These are phyloP conservation scores for Williopsis jadinii DNA, from an alignment of 1,139 yeast species.

Conservation along the genomic window DNA sequence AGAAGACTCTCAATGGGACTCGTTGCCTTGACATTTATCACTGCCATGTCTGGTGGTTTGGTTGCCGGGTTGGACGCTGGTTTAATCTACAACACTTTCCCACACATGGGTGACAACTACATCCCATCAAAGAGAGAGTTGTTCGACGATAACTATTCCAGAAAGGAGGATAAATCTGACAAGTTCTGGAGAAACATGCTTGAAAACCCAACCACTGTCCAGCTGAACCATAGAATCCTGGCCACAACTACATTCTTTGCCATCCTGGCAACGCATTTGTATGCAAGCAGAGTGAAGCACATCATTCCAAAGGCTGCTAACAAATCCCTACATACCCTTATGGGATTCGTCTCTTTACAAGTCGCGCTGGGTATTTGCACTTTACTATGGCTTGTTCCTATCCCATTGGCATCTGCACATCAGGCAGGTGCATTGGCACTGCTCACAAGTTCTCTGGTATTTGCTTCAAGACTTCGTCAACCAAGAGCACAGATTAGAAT, in stretches of 20 bases:
- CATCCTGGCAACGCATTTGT: slow-evolving; percentile 60
- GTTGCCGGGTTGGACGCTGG: slow-evolving; percentile 99
- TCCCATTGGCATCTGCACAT: slow-evolving; percentile 88
- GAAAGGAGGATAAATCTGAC: slow-evolving; percentile 63
- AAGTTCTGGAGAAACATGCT: slow-evolving; percentile 86
- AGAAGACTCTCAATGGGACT: slow-evolving; percentile 50
- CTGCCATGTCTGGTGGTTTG: slow-evolving; percentile 96
- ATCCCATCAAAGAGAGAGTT: slow-evolving; percentile 70
- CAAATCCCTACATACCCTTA: slow-evolving; percentile 53
- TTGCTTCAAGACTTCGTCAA: slow-evolving; percentile 60
- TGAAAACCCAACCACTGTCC: slow-evolving; percentile 96
- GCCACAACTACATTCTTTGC: slow-evolving; percentile 78
- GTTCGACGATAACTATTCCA: slow-evolving; percentile 66
- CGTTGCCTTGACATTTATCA: slow-evolving; percentile 64
- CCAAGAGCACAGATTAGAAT: slow-evolving; percentile 48
- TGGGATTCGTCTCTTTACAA: slow-evolving; percentile 81
- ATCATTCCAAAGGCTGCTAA: slow-evolving; percentile 58
- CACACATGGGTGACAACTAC: slow-evolving; percentile 83
- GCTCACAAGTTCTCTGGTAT: slow-evolving; percentile 67
- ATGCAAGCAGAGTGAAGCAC: slow-evolving; percentile 47
- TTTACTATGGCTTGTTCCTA: slow-evolving; percentile 82
- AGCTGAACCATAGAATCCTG: slow-evolving; percentile 78
- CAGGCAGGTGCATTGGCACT: slow-evolving; percentile 96
- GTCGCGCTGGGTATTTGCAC: slow-evolving; percentile 83
- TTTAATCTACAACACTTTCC: slow-evolving; percentile 89